phyloP scores from a whole-genome alignment of 345 rosid genomes.

The Euphorbia peplus region DNA sequence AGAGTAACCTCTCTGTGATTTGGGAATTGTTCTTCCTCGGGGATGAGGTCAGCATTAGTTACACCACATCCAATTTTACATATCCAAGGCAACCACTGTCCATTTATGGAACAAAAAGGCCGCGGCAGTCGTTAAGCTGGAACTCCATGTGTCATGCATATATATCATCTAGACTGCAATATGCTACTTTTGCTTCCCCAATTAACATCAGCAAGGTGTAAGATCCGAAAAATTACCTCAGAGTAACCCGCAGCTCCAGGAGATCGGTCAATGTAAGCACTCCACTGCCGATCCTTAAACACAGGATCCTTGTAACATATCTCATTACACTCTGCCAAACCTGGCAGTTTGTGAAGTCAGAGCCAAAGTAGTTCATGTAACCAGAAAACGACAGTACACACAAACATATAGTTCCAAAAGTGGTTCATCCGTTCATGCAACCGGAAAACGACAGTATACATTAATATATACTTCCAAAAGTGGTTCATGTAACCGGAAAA shows the following conservation, averaged over 20 bases:
- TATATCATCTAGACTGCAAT: background rate
- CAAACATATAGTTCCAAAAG: background rate
- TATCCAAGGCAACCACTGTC: background rate
- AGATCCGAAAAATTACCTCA: slow-evolving; percentile 41
- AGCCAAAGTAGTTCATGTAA: background rate
- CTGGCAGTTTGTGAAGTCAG: slow-evolving; percentile 39
- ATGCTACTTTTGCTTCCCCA: background rate
- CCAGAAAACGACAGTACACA: background rate
- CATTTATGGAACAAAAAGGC: background rate
- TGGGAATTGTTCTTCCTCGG: background rate
- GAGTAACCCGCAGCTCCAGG: slow-evolving; percentile 82
- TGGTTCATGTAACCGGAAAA: background rate
- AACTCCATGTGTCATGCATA: background rate
- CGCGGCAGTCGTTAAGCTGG: background rate
- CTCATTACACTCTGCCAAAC: slow-evolving; percentile 72
- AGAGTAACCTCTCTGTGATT: slow-evolving; percentile 7
- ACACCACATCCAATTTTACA: background rate
- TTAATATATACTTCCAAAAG: background rate
- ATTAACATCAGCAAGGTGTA: background rate
- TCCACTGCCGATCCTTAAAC: slow-evolving; percentile 84
- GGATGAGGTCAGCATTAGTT: background rate
- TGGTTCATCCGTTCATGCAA: background rate
- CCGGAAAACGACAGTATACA: background rate
- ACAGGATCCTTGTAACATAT: slow-evolving; percentile 98
- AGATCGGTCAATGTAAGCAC: slow-evolving; percentile 86